A percentile compares a stretch with the other conserved stretches of the same genome.
phyloP scores from a whole-genome alignment of 805 yeast genomes.

The Suhomyces tanzawaensis region DNA sequence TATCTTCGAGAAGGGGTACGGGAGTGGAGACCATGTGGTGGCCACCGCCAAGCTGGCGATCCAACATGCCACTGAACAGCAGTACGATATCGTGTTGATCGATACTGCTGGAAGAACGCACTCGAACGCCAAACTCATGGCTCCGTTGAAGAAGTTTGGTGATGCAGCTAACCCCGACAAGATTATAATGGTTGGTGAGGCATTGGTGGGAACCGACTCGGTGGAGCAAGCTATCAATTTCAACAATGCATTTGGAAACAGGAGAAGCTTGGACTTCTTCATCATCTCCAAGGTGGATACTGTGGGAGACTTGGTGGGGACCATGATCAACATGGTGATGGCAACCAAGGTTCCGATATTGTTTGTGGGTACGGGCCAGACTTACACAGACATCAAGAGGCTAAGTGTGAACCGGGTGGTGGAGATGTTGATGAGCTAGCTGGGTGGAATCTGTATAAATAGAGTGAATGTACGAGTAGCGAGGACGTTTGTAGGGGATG shows the following conservation, averaged over 20 bases:
- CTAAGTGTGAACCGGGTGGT: constrained; percentile 93
- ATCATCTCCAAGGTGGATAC: constrained; percentile 94
- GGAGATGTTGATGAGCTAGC: constrained; percentile 65
- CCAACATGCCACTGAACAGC: constrained; percentile 64
- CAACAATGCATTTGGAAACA: constrained; percentile 87
- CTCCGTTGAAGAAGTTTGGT: constrained; percentile 91
- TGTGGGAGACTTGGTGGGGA: constrained; percentile 93
- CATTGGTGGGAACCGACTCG: constrained; percentile 94
- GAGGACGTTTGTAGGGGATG: too few relatives aligned
- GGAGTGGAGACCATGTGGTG: constrained; percentile 92
- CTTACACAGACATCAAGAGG: constrained; percentile 89
- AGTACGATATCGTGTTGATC: constrained; percentile 82
- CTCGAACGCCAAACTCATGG: constrained; percentile 91
- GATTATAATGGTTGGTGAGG: constrained; percentile 98
- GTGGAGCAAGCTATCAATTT: constrained; percentile 93
- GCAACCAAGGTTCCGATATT: constrained; percentile 93
- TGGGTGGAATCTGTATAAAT: too few relatives aligned
- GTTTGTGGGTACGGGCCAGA: constrained; percentile 96
- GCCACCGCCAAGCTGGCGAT: constrained; percentile 91
- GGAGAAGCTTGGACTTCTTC: constrained; percentile 80
- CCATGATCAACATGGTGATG: constrained; percentile 96
- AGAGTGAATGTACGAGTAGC: background rate
- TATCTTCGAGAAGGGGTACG: constrained; percentile 91
- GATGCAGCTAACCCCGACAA: constrained; percentile 94
- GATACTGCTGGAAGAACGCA: constrained; percentile 99